These are phyloP conservation scores for Teratosphaeria pseudoeucalypti DNA, from an alignment of 2,329 filamentous ascomycete species.

Conservation along the genomic window DNA sequence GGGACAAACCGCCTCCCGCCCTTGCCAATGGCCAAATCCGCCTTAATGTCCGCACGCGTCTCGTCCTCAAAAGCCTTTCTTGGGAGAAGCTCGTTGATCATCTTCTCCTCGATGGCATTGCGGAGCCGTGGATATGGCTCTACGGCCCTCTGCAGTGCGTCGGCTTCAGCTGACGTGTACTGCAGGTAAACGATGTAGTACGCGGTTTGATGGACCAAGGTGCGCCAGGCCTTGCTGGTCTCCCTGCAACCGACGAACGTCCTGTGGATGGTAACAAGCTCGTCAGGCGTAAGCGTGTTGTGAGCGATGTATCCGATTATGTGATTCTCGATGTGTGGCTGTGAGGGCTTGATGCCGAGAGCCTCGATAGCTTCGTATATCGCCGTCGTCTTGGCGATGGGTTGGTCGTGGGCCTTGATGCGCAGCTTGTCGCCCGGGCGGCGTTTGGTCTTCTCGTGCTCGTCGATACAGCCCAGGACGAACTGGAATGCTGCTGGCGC, in stretches of 20 bases:
- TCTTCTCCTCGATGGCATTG: constrained; percentile 1
- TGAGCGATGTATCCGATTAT: constrained; percentile 7
- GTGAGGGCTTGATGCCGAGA: constrained; percentile 5
- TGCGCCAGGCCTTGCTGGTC: constrained; percentile 3
- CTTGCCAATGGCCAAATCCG: background rate
- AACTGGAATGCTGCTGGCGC: constrained; percentile 2
- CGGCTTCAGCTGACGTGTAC: constrained; percentile 1
- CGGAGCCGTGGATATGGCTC: background rate
- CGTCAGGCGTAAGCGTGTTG: constrained; percentile 1
- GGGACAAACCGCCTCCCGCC: background rate
- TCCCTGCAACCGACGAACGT: background rate
- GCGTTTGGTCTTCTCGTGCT: background rate
- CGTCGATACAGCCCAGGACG: constrained; percentile 5
- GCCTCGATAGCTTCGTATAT: constrained; percentile 6
- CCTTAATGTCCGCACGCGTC: background rate
- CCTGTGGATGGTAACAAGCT: constrained; percentile 3
- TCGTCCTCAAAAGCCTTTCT: background rate
- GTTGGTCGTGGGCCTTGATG: constrained; percentile 5
- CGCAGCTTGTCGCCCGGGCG: background rate
- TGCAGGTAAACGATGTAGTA: constrained; percentile 2
- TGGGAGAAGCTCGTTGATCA: background rate
- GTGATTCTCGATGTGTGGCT: constrained; percentile 7
- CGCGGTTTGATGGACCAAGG: constrained; percentile 5
- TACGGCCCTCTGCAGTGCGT: constrained; percentile 1
- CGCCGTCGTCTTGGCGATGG: constrained; percentile 2